A percentile compares a stretch with the other conserved stretches of the same genome.
Conservation (phyloP, 2,329 filamentous ascomycete species). For the Calonectria pseudoreteaudii region DNA sequence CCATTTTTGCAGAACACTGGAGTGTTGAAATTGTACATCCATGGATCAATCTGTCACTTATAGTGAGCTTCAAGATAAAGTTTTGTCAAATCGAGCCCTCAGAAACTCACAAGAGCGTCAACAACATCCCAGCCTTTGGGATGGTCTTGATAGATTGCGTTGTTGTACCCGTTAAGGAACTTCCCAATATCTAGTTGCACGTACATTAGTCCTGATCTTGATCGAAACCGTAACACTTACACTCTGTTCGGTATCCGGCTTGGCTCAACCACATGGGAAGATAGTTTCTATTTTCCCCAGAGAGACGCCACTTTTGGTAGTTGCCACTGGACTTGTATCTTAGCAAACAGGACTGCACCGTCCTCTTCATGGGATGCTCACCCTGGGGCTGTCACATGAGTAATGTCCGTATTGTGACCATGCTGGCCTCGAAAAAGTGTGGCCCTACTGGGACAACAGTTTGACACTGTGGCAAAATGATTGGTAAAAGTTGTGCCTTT, state of each 20-base stretch:
- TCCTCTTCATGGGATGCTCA: neutral
- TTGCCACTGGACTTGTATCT: neutral
- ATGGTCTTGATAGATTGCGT: slow-evolving; percentile 3
- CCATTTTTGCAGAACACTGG: slow-evolving; percentile 18
- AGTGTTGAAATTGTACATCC: slow-evolving; percentile 19
- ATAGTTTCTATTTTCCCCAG: neutral
- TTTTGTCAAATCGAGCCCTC: neutral
- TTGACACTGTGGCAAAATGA: slow-evolving; percentile 21
- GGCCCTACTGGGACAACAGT: slow-evolving; percentile 18
- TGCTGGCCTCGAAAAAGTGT: slow-evolving; percentile 12
- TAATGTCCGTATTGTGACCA: slow-evolving; percentile 20
- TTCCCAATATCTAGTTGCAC: slow-evolving; percentile 7
- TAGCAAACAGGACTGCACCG: neutral
- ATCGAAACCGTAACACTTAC: neutral
- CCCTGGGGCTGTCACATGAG: slow-evolving; percentile 15
- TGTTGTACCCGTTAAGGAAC: slow-evolving; percentile 14
- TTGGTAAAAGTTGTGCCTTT: slow-evolving; percentile 16
- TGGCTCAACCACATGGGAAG: slow-evolving; percentile 11
- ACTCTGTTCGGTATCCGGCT: slow-evolving; percentile 17
- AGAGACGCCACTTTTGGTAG: slow-evolving; percentile 18
- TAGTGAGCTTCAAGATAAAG: neutral
- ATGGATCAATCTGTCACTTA: slow-evolving; percentile 7
- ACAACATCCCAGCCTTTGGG: slow-evolving; percentile 15
- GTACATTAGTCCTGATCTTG: neutral
- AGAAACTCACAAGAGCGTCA: slow-evolving; percentile 4